These are phyloP conservation scores for Tagetes patula DNA, from an alignment of 129 eudicot species.

Conservation along the genomic window DNA sequence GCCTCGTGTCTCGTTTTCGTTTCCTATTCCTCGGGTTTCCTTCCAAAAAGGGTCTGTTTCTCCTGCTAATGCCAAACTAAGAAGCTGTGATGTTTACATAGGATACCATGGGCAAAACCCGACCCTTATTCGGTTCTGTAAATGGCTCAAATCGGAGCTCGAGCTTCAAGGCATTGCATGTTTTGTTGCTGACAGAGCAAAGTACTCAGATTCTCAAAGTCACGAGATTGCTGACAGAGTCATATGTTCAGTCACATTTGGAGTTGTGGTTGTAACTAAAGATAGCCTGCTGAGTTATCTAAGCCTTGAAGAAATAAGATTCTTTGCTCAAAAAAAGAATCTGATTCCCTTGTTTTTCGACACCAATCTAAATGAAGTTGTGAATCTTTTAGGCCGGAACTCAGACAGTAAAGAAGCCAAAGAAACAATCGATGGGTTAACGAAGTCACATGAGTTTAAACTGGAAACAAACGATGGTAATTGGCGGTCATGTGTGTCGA, in stretches of 20 bases:
- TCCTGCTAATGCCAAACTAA: conserved; percentile 69
- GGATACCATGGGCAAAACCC: conserved; percentile 86
- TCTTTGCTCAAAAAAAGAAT: conserved; percentile 88
- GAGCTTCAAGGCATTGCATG: conserved; percentile 92
- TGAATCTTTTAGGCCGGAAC: conserved; percentile 35
- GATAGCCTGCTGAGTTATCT: conserved; percentile 55
- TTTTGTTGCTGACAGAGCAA: conserved; percentile 77
- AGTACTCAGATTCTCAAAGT: conserved; percentile 75
- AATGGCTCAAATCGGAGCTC: conserved; percentile 91
- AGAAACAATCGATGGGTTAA: conserved; percentile 69
- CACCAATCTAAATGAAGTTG: conserved; percentile 41
- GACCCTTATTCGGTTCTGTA: conserved; percentile 63
- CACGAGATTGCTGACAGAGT: conserved; percentile 90
- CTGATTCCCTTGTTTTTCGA: conserved; percentile 81
- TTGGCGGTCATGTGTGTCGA: conserved; percentile 71
- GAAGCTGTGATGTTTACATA: conserved; percentile 91
- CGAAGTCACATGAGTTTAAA: conserved; percentile 57
- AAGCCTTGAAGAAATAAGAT: conserved; percentile 77
- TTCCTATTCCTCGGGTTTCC: conserved; percentile 78
- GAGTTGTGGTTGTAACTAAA: conserved; percentile 66
- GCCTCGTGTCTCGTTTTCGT: conserved; percentile 79
- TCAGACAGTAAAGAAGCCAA: conserved; percentile 65
- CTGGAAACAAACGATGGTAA: conserved; percentile 67
- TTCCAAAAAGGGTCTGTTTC: conserved; percentile 69
- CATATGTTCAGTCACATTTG: conserved; percentile 74